Percentiles rank a stretch among this genome's conserved stretches.
Evolutionary conservation across 2,329 filamentous ascomycete species (phyloP).

Genomic region (Stachybotrys echinatus): DNA sequence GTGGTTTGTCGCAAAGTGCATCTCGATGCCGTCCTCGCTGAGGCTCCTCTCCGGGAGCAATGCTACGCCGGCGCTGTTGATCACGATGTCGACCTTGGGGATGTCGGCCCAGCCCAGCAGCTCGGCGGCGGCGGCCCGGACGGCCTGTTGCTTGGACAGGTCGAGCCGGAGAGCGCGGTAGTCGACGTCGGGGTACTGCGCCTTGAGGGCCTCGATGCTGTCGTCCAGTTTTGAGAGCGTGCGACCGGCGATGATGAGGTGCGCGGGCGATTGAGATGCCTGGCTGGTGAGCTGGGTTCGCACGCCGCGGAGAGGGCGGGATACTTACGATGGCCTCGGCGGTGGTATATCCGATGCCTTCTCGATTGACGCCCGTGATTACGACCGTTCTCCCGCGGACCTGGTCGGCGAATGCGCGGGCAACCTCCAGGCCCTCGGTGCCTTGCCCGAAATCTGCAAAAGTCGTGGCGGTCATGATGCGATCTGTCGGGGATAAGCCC

Average conservation of each 20-base stretch:
- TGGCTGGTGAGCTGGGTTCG: not conserved
- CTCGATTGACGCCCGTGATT: constrained; percentile 28
- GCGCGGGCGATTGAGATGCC: constrained; percentile 17
- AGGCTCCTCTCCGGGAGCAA: constrained; percentile 19
- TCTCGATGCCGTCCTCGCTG: constrained; percentile 28
- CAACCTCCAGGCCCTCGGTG: constrained; percentile 9
- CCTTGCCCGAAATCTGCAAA: not conserved
- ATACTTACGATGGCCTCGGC: constrained; percentile 16
- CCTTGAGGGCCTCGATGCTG: constrained; percentile 26
- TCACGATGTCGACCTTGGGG: constrained; percentile 25
- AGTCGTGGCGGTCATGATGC: not conserved
- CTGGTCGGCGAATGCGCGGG: constrained; percentile 9
- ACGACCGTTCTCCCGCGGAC: constrained; percentile 26
- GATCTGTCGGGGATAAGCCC: not conserved
- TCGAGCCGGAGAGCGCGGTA: constrained; percentile 26
- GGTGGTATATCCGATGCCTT: constrained; percentile 29
- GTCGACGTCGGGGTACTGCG: constrained; percentile 22
- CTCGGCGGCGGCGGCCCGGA: constrained; percentile 28
- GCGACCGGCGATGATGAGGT: constrained; percentile 35
- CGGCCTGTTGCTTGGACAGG: constrained; percentile 28
- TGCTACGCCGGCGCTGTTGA: constrained; percentile 35
- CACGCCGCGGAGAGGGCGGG: not conserved
- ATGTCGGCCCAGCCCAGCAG: constrained; percentile 21
- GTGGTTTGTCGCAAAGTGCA: constrained; percentile 28
- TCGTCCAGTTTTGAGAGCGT: constrained; percentile 26